Evolutionary conservation across 148 eudicot genomes (phyloP).

Genomic region (Camellia lanceoleosa): DNA sequence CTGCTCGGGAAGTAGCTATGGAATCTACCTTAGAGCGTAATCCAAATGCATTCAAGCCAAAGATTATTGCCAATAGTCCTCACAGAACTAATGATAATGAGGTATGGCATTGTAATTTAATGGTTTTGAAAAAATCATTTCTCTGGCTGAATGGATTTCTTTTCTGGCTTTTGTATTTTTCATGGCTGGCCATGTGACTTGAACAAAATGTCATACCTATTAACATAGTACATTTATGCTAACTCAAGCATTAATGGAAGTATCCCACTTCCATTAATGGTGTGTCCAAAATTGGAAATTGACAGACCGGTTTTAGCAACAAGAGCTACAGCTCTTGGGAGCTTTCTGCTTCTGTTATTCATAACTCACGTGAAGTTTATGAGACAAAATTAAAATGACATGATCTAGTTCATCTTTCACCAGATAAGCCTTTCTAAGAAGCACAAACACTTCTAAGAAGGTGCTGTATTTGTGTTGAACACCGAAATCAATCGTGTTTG

Average conservation of each 20-base stretch:
- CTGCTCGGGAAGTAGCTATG: slow-evolving; percentile 44
- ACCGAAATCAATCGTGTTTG: too few species aligned
- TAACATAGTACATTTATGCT: neutral
- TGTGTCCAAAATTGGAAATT: neutral
- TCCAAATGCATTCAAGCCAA: slow-evolving; percentile 56
- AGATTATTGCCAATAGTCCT: slow-evolving; percentile 45
- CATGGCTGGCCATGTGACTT: neutral
- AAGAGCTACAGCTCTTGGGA: neutral
- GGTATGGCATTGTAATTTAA: slow-evolving; percentile 22
- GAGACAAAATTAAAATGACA: too few species aligned
- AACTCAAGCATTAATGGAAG: neutral
- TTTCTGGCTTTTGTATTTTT: neutral
- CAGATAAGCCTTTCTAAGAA: too few species aligned
- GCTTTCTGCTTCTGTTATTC: too few species aligned
- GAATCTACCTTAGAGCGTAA: slow-evolving; percentile 45
- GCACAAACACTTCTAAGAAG: too few species aligned
- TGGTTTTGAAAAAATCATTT: neutral
- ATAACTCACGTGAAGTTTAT: too few species aligned
- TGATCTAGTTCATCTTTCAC: too few species aligned
- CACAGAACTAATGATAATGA: slow-evolving; percentile 29
- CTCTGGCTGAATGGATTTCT: neutral
- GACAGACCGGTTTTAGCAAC: neutral
- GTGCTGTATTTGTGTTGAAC: too few species aligned
- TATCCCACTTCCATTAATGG: neutral
- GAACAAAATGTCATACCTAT: neutral